Conservation (phyloP, 805 yeast species). For the Monosporozyma servazzii region DNA sequence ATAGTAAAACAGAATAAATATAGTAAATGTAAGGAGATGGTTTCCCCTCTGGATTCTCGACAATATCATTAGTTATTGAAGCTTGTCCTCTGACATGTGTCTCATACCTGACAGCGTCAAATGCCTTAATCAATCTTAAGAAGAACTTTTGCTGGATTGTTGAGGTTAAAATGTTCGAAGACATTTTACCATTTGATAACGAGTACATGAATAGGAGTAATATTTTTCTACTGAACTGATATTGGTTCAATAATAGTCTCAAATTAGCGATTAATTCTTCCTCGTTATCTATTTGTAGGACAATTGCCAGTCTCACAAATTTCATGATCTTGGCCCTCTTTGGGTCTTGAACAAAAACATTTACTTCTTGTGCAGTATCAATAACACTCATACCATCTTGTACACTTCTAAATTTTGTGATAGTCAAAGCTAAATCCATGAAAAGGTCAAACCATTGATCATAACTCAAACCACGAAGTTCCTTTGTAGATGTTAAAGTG, state of each 20-base stretch:
- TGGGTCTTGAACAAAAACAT: constrained; percentile 65
- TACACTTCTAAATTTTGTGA: constrained; percentile 48
- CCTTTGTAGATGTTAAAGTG: constrained; percentile 40
- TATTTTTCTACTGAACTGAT: constrained; percentile 67
- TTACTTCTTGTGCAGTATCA: constrained; percentile 67
- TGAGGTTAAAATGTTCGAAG: constrained; percentile 56
- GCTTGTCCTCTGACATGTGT: constrained; percentile 71
- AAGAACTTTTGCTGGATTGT: constrained; percentile 85
- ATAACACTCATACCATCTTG: constrained; percentile 62
- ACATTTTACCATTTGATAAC: constrained; percentile 46
- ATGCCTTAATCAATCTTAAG: constrained; percentile 81
- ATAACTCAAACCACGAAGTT: constrained; percentile 66
- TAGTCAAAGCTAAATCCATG: constrained; percentile 64
- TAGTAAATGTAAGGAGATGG: constrained; percentile 62
- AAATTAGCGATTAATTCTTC: constrained; percentile 46
- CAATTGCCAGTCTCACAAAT: constrained; percentile 59
- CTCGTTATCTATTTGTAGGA: constrained; percentile 39
- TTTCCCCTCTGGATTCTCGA: constrained; percentile 33
- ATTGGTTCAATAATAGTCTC: constrained; percentile 53
- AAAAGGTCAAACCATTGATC: constrained; percentile 81
- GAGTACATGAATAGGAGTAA: constrained; percentile 59
- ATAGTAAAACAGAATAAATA: constrained; percentile 71
- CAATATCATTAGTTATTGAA: constrained; percentile 47
- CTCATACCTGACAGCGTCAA: constrained; percentile 54
- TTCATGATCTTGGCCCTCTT: constrained; percentile 50